A percentile compares a stretch with the other conserved stretches of the same genome.
Conservation (phyloP, 208 protist genomes). For the Trypanosomatidae sp. region DNA sequence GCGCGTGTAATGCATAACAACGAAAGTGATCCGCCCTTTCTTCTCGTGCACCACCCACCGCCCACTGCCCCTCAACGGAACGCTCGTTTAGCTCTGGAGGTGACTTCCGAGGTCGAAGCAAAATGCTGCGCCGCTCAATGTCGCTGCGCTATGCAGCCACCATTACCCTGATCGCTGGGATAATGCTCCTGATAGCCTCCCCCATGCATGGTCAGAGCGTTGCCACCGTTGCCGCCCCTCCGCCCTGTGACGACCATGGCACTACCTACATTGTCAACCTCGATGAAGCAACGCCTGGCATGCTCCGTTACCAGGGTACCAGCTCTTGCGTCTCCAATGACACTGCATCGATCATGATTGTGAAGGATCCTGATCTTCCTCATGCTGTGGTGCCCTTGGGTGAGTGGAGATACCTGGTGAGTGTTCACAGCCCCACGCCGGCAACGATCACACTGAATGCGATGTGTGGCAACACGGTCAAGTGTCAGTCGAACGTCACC, state of each 20-base stretch:
- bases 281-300: not conserved
- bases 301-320: constrained; percentile 10
- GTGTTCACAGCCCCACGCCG: constrained; percentile 15
- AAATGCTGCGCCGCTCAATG: not conserved
- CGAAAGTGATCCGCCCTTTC: not conserved
- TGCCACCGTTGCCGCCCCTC: not conserved
- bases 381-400: constrained; percentile 26
- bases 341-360: constrained; percentile 12
- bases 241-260: constrained; percentile 20
- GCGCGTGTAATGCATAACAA: not conserved
- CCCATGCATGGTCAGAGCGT: constrained; percentile 10
- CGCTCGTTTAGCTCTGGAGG: not conserved
- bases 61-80: no score
- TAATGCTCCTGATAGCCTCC: constrained; percentile 16
- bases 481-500: constrained; percentile 34
- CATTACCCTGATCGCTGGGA: constrained; percentile 10
- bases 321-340: constrained; percentile 14
- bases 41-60: not conserved
- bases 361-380: constrained; percentile 8
- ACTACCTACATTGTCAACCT: not conserved
- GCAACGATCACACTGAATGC: constrained; percentile 41
- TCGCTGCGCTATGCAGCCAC: not conserved
- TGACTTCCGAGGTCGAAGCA: not conserved
- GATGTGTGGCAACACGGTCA: constrained; percentile 28
- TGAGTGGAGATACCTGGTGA: constrained; percentile 45